These are phyloP conservation scores for Phytopythium ostracodes DNA, from an alignment of 352 stramenopile genomes.

Conservation along the genomic window DNA sequence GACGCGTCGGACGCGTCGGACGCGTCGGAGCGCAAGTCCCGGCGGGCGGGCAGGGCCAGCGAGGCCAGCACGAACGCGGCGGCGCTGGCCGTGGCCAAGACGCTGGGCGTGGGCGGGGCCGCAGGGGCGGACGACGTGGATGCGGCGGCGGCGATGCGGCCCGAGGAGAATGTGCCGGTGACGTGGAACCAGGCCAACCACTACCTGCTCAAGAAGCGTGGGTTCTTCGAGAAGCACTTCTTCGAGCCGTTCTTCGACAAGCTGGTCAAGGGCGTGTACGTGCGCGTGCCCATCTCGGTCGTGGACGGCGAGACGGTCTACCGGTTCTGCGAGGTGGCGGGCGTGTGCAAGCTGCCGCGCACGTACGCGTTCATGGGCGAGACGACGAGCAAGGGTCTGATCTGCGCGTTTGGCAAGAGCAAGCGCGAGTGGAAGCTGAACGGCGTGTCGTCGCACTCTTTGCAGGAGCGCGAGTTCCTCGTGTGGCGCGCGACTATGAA, in stretches of 20 bases:
- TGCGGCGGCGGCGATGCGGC: slow-evolving; percentile 27
- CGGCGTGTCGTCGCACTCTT: slow-evolving; percentile 64
- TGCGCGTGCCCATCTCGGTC: slow-evolving; percentile 62
- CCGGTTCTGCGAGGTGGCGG: slow-evolving; percentile 78
- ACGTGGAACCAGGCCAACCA: slow-evolving; percentile 75
- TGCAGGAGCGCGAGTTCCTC: slow-evolving; percentile 76
- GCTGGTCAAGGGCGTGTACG: slow-evolving; percentile 71
- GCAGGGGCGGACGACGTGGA: slow-evolving; percentile 43
- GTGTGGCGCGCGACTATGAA: slow-evolving; percentile 78
- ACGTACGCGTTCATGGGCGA: slow-evolving; percentile 76
- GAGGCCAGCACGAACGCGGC: slow-evolving; percentile 15
- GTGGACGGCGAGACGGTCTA: slow-evolving; percentile 81
- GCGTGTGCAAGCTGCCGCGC: slow-evolving; percentile 48
- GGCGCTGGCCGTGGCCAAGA: slow-evolving; percentile 26
- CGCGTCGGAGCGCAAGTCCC: slow-evolving; percentile 42
- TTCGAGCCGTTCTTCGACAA: slow-evolving; percentile 85
- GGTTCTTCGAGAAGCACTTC: slow-evolving; percentile 84
- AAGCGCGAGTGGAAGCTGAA: slow-evolving; percentile 70
- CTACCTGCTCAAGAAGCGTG: slow-evolving; percentile 69
- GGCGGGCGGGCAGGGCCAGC: slow-evolving; percentile 16
- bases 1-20: slow-evolving; percentile 13
- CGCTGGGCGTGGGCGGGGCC: neutral
- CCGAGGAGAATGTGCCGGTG: slow-evolving; percentile 66
- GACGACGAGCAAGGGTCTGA: slow-evolving; percentile 58
- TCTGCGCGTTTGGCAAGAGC: slow-evolving; percentile 80